Conservation (phyloP, 768 basidiomycete genomes). For the Suillus placidus region DNA sequence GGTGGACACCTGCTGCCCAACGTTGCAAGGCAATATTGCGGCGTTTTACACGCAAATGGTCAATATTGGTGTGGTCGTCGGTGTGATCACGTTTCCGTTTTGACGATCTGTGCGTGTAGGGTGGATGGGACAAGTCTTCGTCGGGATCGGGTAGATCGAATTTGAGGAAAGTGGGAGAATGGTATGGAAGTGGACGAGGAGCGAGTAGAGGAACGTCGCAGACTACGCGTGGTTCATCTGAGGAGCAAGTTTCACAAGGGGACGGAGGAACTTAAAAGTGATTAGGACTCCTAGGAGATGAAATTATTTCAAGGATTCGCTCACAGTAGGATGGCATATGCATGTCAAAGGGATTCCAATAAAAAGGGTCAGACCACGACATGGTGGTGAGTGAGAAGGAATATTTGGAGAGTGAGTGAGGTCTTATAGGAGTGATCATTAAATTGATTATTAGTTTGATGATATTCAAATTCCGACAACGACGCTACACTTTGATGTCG, state of each 20-base stretch:
- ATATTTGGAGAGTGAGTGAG: too few species aligned
- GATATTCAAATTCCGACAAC: slow-evolving; percentile 6
- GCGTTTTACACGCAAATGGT: slow-evolving; percentile 26
- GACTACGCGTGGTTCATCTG: slow-evolving; percentile 44
- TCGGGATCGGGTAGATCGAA: slow-evolving; percentile 69
- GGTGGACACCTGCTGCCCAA: slow-evolving; percentile 21
- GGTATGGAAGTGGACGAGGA: slow-evolving; percentile 69
- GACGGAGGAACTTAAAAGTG: too few species aligned
- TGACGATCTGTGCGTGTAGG: slow-evolving; percentile 55
- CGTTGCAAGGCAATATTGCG: slow-evolving; percentile 25
- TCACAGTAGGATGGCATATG: too few species aligned
- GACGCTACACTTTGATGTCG: too few species aligned
- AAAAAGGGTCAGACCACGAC: too few species aligned
- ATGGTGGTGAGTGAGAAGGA: too few species aligned
- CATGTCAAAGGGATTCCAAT: not conserved
- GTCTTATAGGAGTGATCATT: too few species aligned
- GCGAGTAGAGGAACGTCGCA: slow-evolving; percentile 71
- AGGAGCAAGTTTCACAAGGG: slow-evolving; percentile 42
- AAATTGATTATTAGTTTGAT: too few species aligned
- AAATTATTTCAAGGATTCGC: too few species aligned
- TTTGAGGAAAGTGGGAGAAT: slow-evolving; percentile 69
- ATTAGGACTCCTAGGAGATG: too few species aligned
- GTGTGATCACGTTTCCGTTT: slow-evolving; percentile 55
- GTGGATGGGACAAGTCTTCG: slow-evolving; percentile 71
- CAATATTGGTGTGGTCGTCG: slow-evolving; percentile 17